Base-by-base conservation (phyloP, 305 asterid species). In the Nicotiana rustica region DNA sequence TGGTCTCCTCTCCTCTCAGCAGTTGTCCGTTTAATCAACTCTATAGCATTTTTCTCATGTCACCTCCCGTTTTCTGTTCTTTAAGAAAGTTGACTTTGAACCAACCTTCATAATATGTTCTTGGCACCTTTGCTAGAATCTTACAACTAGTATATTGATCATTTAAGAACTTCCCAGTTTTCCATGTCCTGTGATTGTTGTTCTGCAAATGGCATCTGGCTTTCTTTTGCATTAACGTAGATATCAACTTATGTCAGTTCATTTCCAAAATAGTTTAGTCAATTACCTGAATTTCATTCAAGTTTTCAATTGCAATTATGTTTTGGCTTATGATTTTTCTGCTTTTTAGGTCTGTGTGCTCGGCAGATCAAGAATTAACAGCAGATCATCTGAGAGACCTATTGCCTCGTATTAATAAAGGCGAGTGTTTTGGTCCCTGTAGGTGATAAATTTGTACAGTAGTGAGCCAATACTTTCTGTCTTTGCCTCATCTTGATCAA, bases 331-430 rank as follows among this genome's bases (percentile, higher is more conserved):
- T 83, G 85, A 69, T 57, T 67, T 80, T 82, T 71, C 80, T 62
- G 18, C 65, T 83, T 57, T 47, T 82, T 91, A 96, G 99, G 85
- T 90, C 98, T 79, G 55, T 35, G 66, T 96, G 98, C 91, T 91
- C 96, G 10, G 93, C 87, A 77, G 90, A 85, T 67, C 92, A 91
- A 91, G 97, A 94, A 85, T 83, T 94, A 85, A 85, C 95, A 29
- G 60, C 78, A 38, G 93, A 90, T 83, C 89, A 86, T 87, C 91
- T 96, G 65, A 87, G 92, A 81, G 90, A 84, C 60, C 85, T 96
- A 82, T 84, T 92, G 65, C 86, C 92, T 66, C 47, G 87, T 81
- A 83, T 68, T 83, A 84, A 68, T 82, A 89, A 88, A 85, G 97
- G 98, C 9, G 76, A 70, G 79, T 69, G 52, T 61, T 71, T 57